These are phyloP conservation scores for Dendrobium catenatum DNA, from an alignment of 106 monocot genomes.

Conservation along the genomic window DNA sequence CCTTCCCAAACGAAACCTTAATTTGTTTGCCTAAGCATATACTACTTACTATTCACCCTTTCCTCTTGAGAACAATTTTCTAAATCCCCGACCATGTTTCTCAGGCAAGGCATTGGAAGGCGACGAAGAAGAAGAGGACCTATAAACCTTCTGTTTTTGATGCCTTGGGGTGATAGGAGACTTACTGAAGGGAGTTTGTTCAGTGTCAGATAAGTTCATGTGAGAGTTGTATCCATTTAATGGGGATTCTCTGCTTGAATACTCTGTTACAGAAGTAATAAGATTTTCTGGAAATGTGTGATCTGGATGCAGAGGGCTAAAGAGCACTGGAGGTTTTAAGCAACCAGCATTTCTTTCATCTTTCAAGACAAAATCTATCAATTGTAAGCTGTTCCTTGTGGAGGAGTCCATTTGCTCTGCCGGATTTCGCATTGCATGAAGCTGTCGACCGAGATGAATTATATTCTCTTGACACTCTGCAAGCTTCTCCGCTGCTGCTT, in stretches of 20 bases:
- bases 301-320: background rate
- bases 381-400: background rate
- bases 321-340: background rate
- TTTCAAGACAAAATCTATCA: background rate
- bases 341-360: background rate
- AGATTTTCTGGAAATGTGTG: background rate
- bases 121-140: background rate
- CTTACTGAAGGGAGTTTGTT: background rate
- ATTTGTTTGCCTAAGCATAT: too few species aligned
- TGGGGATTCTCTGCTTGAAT: background rate
- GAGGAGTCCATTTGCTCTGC: background rate
- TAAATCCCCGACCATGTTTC: constrained; percentile 11
- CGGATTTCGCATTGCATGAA: constrained; percentile 11
- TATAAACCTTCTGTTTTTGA: background rate
- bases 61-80: constrained; percentile 14
- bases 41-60: background rate
- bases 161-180: background rate
- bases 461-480: constrained; percentile 45
- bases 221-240: constrained; percentile 9
- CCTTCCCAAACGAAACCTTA: too few species aligned
- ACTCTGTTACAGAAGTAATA: background rate
- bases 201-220: background rate
- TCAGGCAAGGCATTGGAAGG: constrained; percentile 1
- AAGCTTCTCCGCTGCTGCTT: constrained; percentile 36
- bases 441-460: constrained; percentile 20